phyloP scores from a whole-genome alignment of 2,329 filamentous ascomycete genomes.

The Nigrospora sphaerica region DNA sequence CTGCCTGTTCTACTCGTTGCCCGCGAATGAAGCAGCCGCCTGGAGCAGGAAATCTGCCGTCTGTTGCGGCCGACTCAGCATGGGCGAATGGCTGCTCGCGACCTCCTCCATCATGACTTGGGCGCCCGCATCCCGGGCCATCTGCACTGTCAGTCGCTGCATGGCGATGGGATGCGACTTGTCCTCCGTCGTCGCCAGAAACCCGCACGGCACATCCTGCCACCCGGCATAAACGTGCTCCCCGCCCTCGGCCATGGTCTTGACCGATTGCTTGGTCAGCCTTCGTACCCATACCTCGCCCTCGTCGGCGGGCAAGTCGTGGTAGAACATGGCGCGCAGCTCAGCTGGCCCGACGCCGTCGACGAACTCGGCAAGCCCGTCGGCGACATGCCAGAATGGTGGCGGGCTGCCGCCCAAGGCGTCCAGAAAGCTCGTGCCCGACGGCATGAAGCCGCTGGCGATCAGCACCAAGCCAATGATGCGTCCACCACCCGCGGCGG shows the following conservation, averaged over 20 bases:
- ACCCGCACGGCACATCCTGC: constrained; percentile 21
- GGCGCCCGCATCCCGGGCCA: constrained; percentile 29
- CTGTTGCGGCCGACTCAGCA: constrained; percentile 36
- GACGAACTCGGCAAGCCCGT: constrained; percentile 32
- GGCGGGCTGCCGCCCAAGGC: background rate
- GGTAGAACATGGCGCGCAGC: constrained; percentile 36
- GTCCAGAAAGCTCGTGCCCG: background rate
- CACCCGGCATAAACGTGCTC: constrained; percentile 38
- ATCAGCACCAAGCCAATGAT: background rate
- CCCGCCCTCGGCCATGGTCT: constrained; percentile 35
- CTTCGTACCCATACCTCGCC: constrained; percentile 31
- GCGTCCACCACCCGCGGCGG: background rate
- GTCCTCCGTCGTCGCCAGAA: constrained; percentile 16
- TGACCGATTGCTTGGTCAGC: constrained; percentile 32
- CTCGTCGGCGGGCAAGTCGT: constrained; percentile 38
- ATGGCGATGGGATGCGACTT: constrained; percentile 27
- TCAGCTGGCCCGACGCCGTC: constrained; percentile 11
- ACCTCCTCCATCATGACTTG: constrained; percentile 31
- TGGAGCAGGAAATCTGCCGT: constrained; percentile 26
- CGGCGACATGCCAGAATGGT: constrained; percentile 21
- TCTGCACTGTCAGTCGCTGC: constrained; percentile 29
- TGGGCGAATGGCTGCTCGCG: constrained; percentile 38
- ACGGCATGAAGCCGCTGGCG: background rate
- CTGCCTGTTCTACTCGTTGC: too few species aligned
- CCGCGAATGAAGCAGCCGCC: background rate